These are phyloP conservation scores for Chenopodium formosanum DNA, from an alignment of 148 eudicot species.

Conservation along the genomic window DNA sequence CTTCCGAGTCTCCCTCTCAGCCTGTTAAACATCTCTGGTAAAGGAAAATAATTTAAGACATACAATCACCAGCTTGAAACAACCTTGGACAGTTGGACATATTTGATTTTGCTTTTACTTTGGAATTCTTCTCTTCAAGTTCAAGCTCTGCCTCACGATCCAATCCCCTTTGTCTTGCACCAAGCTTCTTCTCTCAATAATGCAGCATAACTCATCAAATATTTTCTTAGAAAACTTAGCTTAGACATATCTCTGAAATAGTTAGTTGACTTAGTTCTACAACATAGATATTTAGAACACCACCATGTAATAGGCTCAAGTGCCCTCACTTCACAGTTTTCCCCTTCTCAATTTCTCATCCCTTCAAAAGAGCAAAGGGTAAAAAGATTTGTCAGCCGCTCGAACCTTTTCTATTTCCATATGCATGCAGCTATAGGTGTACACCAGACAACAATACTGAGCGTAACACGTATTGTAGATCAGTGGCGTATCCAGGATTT, in stretches of 20 bases:
- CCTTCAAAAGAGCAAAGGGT: no score
- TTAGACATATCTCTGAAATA: neutral
- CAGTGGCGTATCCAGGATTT: no score
- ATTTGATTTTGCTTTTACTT: conserved; percentile 91
- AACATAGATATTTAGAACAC: no score
- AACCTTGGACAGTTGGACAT: conserved; percentile 68
- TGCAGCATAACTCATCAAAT: conserved; percentile 43
- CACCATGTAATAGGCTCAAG: no score
- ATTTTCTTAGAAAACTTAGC: neutral
- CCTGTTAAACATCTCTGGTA: conserved; percentile 39
- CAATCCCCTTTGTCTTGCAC: conserved; percentile 71
- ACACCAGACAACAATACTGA: no score
- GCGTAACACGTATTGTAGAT: no score
- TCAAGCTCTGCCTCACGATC: conserved; percentile 71
- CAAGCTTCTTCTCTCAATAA: conserved; percentile 91
- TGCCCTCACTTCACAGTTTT: no score
- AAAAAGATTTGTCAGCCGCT: no score
- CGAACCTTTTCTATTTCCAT: no score
- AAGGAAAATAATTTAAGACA: neutral
- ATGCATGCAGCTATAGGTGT: no score
- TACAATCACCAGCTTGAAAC: neutral
- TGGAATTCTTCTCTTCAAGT: conserved; percentile 78
- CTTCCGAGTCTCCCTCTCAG: conserved; percentile 78
- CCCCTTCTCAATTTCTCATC: no score
- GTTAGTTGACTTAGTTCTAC: no score